Base-by-base conservation (phyloP, 2,329 filamentous ascomycete genomes). In the Colletotrichum sp. region DNA sequence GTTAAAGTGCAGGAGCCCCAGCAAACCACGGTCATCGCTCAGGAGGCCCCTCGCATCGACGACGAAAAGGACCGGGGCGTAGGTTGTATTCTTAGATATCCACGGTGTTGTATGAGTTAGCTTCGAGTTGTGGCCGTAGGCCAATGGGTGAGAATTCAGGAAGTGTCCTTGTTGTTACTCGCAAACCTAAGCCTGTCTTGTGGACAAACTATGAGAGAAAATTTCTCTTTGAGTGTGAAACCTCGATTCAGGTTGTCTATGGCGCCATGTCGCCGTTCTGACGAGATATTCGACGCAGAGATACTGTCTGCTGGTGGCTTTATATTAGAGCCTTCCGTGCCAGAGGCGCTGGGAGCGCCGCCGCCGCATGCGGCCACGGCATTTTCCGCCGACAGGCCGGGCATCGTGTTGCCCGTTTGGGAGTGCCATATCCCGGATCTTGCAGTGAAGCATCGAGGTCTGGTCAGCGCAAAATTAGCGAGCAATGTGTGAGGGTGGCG, bases 1-100 rank as follows among this genome's bases (percentile, higher is more conserved):
- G 96, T 87, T 98, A 92, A 84, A 57, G 4, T 34, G 32, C 26
- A 18, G 57, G 28, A 57, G 34, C n/a, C n/a, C 16, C n/a, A 26
- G 62, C 62, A 28, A 39, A 21, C 62, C 32, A 32, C 59, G 7
- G 18, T n/a, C 13, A 32, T 36, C 32, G 30, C 21, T 21, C 26
- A 30, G 12, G 59, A 32, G 18, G 34, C 8, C 12, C 9, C 34
- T 36, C 21, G 34, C n/a, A 34, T 68, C 36, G 21, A 21, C 10
- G 34, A 21, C 44, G 59, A 24, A 15, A 55, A 59, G 28, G 26
- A 30, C 44, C n/a, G 21, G 12, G 60, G 71, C 49, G 34, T 21
- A n/a, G 21, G 52, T n/a, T 77, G 73, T 77, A 69, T 60, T 62
- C 57, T 16, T 67, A 77, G 26, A 70, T 77, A 59, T 77, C 73